These are phyloP conservation scores for Croton laevigatus DNA, from an alignment of 441 rosid genomes.

Conservation along the genomic window DNA sequence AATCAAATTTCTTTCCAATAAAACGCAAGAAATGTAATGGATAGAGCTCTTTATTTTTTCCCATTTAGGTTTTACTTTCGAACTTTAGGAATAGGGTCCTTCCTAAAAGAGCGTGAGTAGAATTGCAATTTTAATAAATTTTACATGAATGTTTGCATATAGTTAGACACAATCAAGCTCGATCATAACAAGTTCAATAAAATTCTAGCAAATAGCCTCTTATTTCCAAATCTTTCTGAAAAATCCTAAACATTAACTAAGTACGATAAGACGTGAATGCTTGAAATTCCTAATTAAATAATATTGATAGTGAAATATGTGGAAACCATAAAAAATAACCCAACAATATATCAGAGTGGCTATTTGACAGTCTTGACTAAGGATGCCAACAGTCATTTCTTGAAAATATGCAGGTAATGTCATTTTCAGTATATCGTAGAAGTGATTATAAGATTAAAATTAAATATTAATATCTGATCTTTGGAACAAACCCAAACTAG, in stretches of 20 bases:
- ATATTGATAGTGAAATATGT: background rate
- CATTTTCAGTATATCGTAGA: too few species aligned
- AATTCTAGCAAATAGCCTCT: background rate
- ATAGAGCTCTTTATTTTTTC: background rate
- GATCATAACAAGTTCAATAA: background rate
- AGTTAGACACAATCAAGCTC: background rate
- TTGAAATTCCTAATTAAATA: too few species aligned
- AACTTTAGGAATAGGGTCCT: background rate
- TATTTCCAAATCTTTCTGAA: background rate
- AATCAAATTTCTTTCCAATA: slow-evolving; percentile 6
- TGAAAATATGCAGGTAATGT: too few species aligned
- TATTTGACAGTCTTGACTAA: too few species aligned
- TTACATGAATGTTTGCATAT: too few species aligned
- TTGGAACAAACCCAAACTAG: too few species aligned
- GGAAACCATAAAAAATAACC: background rate
- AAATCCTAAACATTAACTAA: background rate
- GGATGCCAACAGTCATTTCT: too few species aligned
- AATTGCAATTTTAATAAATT: background rate
- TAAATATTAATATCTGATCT: too few species aligned
- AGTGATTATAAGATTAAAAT: too few species aligned
- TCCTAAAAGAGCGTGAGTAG: background rate
- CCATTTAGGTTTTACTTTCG: background rate
- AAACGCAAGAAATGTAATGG: background rate
- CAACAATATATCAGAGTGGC: too few species aligned
- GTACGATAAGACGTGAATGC: background rate